Evolutionary conservation across 179 eudicot species (phyloP).

Genomic region (Beta lomatogona): DNA sequence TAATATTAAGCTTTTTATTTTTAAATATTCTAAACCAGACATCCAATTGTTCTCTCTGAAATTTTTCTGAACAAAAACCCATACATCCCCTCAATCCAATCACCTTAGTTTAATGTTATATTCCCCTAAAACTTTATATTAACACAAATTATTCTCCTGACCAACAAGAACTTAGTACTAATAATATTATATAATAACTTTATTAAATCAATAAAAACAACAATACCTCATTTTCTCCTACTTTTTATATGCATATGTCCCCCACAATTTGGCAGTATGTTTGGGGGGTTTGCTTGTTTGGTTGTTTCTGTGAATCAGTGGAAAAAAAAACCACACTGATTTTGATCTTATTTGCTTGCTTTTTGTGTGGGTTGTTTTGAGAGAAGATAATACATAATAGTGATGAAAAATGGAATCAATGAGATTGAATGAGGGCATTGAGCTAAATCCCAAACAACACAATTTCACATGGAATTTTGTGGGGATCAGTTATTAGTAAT

Average conservation of each 20-base stretch:
- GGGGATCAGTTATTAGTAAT: constrained; percentile 33
- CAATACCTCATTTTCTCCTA: constrained; percentile 9
- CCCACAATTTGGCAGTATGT: constrained; percentile 43
- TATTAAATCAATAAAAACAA: not conserved
- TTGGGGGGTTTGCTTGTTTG: constrained; percentile 47
- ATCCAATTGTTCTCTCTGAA: constrained; percentile 36
- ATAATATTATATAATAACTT: not conserved
- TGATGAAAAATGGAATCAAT: constrained; percentile 11
- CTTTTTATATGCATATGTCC: constrained; percentile 27
- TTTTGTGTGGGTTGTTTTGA: not conserved
- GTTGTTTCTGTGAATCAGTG: constrained; percentile 43
- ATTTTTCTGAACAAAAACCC: constrained; percentile 21
- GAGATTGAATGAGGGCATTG: constrained; percentile 19
- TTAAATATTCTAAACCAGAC: not conserved
- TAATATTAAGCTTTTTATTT: not conserved
- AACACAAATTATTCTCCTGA: constrained; percentile 13
- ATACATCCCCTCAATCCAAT: constrained; percentile 44
- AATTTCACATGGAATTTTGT: constrained; percentile 30
- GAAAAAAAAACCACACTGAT: constrained; percentile 26
- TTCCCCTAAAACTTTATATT: not conserved
- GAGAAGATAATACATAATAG: not conserved
- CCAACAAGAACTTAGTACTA: not conserved
- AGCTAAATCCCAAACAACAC: constrained; percentile 35
- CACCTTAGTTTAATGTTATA: constrained; percentile 30
- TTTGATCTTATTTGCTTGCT: constrained; percentile 27